phyloP scores from a whole-genome alignment of 2,329 filamentous ascomycete species.

The Scytalidium lignicola region DNA sequence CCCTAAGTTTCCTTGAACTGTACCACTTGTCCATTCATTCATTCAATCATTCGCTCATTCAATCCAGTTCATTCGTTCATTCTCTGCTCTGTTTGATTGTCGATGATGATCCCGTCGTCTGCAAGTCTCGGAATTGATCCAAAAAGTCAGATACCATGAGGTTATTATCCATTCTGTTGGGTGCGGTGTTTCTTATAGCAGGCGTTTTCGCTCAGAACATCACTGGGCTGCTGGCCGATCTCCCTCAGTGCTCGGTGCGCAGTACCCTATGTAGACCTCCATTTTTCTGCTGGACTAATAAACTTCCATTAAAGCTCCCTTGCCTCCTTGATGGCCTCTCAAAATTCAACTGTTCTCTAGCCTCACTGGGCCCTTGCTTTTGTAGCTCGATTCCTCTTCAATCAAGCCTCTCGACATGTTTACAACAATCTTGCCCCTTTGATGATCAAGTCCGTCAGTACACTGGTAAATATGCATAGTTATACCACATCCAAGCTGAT shows the following conservation, averaged over 20 bases:
- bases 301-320: background rate
- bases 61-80: too few species aligned
- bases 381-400: background rate
- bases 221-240: background rate
- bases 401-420: background rate
- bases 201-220: background rate
- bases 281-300: background rate
- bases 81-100: too few species aligned
- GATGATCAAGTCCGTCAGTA: background rate
- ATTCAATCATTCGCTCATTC: too few species aligned
- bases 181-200: too few species aligned
- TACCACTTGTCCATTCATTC: too few species aligned
- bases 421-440: background rate
- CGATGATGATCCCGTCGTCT: too few species aligned
- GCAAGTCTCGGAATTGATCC: too few species aligned
- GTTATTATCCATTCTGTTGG: too few species aligned
- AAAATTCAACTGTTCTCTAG: background rate
- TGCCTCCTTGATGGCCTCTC: background rate
- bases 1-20: too few species aligned
- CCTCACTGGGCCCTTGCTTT: background rate
- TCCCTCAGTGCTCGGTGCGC: background rate
- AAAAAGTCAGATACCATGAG: too few species aligned
- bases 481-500: background rate
- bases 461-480: background rate
- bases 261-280: too few species aligned